Conservation (phyloP, 108 stramenopile species). For the Chaetoceros tenuissimus region DNA sequence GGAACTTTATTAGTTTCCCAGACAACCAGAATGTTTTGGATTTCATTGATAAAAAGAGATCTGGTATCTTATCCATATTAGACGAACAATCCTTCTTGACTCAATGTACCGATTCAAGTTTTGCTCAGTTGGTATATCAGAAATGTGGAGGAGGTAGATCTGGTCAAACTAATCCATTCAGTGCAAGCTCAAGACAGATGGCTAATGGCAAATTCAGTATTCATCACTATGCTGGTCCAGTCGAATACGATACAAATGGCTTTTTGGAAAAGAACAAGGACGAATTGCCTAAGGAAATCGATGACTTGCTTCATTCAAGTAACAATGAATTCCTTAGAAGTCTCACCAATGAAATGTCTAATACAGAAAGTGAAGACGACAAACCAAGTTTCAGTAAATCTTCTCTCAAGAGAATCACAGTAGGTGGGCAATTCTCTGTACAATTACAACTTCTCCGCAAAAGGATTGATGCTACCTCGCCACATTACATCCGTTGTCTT, state of each 20-base stretch:
- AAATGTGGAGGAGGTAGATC: constrained; percentile 28
- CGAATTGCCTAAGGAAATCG: constrained; percentile 76
- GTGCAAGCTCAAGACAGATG: constrained; percentile 42
- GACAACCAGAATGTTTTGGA: constrained; percentile 89
- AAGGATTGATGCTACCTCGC: constrained; percentile 86
- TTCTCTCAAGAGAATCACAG: constrained; percentile 27
- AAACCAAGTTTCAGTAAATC: constrained; percentile 15
- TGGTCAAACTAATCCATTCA: constrained; percentile 26
- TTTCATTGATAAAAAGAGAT: constrained; percentile 74
- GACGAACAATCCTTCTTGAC: constrained; percentile 70
- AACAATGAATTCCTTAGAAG: constrained; percentile 31
- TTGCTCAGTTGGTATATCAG: constrained; percentile 48
- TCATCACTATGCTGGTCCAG: constrained; percentile 84
- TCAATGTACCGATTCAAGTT: constrained; percentile 43
- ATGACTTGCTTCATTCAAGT: constrained; percentile 64
- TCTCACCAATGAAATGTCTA: constrained; percentile 35
- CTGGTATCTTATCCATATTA: constrained; percentile 59
- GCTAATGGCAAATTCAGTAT: constrained; percentile 60
- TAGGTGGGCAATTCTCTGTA: constrained; percentile 81
- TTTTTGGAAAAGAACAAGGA: constrained; percentile 93
- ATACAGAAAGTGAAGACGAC: constrained; percentile 8
- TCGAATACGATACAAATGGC: constrained; percentile 58
- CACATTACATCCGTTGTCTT: constrained; percentile 98
- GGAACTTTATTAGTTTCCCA: constrained; percentile 84
- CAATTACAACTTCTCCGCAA: constrained; percentile 80